Evolutionary conservation across 345 rosid species (phyloP).

Genomic region (Populus alba): DNA sequence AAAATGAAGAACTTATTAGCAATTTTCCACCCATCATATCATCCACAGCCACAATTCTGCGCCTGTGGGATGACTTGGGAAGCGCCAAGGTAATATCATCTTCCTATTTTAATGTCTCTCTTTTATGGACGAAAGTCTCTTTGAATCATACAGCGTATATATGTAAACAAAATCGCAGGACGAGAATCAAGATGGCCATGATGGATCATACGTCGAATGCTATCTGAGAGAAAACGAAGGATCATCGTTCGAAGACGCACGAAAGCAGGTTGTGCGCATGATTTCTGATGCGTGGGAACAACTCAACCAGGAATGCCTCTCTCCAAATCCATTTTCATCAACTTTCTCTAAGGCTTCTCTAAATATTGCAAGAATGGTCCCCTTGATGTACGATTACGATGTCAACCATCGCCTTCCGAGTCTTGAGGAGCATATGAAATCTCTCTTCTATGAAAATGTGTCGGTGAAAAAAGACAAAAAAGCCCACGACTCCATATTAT

Average conservation of each 20-base stretch:
- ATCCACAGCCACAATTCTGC: constrained; percentile 38
- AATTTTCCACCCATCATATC: constrained; percentile 35
- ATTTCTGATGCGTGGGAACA: constrained; percentile 57
- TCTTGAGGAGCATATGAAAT: constrained; percentile 34
- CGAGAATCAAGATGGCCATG: constrained; percentile 52
- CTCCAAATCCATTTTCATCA: constrained; percentile 30
- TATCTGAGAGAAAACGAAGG: constrained; percentile 43
- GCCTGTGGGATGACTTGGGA: constrained; percentile 59
- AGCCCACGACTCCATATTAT: too few relatives aligned
- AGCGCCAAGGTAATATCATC: constrained; percentile 43
- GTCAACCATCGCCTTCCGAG: constrained; percentile 36
- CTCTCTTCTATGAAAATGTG: constrained; percentile 8
- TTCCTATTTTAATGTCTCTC: too few relatives aligned
- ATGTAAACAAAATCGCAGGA: constrained; percentile 29
- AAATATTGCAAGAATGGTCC: constrained; percentile 54
- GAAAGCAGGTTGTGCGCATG: constrained; percentile 27
- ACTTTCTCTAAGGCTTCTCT: constrained; percentile 36
- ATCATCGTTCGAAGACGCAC: constrained; percentile 27
- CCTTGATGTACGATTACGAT: constrained; percentile 55
- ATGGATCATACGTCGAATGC: constrained; percentile 59
- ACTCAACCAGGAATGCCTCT: constrained; percentile 47
- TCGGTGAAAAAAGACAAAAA: too few relatives aligned
- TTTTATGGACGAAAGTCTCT: too few relatives aligned
- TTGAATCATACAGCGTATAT: too few relatives aligned
- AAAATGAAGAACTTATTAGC: constrained; percentile 35